Evolutionary conservation across 2,329 filamentous ascomycete species (phyloP), one percentile per base, ranked within the genome.

Genomic region (Colletotrichum sansevieriae): DNA sequence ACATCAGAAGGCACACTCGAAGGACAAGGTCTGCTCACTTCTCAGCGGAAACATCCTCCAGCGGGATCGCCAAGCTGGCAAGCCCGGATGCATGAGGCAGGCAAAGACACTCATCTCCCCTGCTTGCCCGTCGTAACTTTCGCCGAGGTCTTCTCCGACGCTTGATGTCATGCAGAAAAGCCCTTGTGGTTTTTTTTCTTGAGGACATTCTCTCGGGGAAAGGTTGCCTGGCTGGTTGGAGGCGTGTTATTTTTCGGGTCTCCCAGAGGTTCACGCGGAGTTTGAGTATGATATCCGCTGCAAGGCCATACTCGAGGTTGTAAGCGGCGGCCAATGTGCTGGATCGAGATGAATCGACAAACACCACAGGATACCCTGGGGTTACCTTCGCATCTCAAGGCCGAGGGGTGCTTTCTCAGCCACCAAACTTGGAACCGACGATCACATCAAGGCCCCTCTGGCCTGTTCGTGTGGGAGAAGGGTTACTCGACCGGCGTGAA

Each of bases 101-200:
- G 65, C 62, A 65, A 59, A 68, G 61, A 68, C 62, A 68, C 54
- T 65, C 61, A 51, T 68, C 47, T 65, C 62, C 65, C 65, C 65
- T 68, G 61, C 43, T 43, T 51, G 54, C 37, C 41, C 55, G 55
- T 65, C 35, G 33, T 51, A 55, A 8, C 33, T 59, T 44, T 65
- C 62, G 65, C 65, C 65, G 47, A 68, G 65, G 41, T 54, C 18
- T 41, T 18, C 33, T 55, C 54, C 54, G 52, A 65, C 47, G 65
- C 61, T 49, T 68, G 65, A 65, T 65, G 65, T 60, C 54, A 65
- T 68, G 65, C 65, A 68, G 61, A 63, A 20, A 52, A 37, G 52
- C 60, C 51, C 52, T 41, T 22, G 60, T n/a, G 64, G 51, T 6
- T 44, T 56, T 20, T 39, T 65, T 47, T 39, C 29, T 8, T 59